These are phyloP conservation scores for Stephania japonica DNA, from an alignment of 164 flowering plant genomes.

Conservation along the genomic window DNA sequence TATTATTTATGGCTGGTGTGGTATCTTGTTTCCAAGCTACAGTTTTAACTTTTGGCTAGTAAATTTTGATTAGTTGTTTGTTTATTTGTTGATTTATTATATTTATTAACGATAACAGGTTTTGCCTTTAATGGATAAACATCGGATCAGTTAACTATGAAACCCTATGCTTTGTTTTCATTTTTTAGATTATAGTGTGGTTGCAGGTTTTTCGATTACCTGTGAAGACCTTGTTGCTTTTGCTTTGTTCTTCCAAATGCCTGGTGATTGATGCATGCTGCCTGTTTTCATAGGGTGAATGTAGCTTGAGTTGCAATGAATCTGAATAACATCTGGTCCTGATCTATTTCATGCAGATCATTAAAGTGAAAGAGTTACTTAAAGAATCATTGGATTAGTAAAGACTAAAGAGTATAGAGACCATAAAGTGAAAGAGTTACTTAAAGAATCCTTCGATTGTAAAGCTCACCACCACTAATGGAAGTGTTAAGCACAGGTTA, in stretches of 20 bases:
- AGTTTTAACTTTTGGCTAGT: neutral
- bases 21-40: neutral
- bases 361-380: conserved; percentile 49
- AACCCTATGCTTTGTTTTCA: neutral
- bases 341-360: conserved; percentile 68
- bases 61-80: neutral
- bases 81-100: neutral
- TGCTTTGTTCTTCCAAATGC: conserved; percentile 6
- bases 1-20: neutral
- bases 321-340: conserved; percentile 38
- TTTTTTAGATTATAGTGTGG: neutral
- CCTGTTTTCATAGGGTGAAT: conserved; percentile 20
- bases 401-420: conserved; percentile 44
- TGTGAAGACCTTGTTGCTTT: neutral
- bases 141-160: neutral
- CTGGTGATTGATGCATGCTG: conserved; percentile 13
- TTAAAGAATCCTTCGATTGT: conserved; percentile 26
- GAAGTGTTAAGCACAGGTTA: conserved; percentile 29
- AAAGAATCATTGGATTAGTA: conserved; percentile 53
- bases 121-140: neutral
- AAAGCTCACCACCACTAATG: conserved; percentile 30
- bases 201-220: conserved; percentile 2
- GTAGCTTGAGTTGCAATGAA: conserved; percentile 22
- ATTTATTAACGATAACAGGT: too few relatives aligned
- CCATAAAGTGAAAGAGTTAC: conserved; percentile 41